phyloP scores from a whole-genome alignment of 345 rosid species.

The Jatropha curcas region DNA sequence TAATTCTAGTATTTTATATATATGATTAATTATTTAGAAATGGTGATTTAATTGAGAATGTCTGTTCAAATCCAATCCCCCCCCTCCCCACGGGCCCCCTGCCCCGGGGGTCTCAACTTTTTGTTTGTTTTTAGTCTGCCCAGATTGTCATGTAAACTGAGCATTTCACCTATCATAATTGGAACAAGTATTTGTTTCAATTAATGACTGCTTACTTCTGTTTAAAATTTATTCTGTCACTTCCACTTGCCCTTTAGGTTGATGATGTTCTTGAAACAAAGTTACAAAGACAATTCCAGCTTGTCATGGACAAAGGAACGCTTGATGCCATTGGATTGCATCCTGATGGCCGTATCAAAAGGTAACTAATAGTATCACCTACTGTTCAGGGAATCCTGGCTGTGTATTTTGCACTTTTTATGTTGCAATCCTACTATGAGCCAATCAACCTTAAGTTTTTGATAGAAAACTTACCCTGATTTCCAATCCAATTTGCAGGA shows the following conservation, averaged over 20 bases:
- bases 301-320: conserved; percentile 97
- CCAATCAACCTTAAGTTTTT: not conserved
- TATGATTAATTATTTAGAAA: too few species aligned
- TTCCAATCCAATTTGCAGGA: conserved; percentile 39
- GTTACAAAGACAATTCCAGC: conserved; percentile 63
- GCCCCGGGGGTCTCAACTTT: too few species aligned
- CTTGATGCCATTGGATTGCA: conserved; percentile 97
- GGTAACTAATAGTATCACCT: conserved; percentile 42
- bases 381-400: not conserved
- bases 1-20: too few species aligned
- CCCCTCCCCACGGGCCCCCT: too few species aligned
- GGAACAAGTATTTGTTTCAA: not conserved
- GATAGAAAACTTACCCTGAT: not conserved
- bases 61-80: too few species aligned
- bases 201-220: not conserved
- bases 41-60: too few species aligned
- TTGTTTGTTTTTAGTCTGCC: too few species aligned
- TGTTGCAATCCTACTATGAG: not conserved
- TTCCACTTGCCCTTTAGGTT: conserved; percentile 45
- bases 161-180: not conserved
- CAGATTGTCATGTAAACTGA: too few species aligned
- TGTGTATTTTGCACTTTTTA: not conserved
- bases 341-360: conserved; percentile 87
- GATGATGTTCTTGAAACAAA: conserved; percentile 90
- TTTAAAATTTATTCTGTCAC: not conserved